Evolutionary conservation across 306 rosid genomes (phyloP).

Genomic region (Pterocarpus santalinus): DNA sequence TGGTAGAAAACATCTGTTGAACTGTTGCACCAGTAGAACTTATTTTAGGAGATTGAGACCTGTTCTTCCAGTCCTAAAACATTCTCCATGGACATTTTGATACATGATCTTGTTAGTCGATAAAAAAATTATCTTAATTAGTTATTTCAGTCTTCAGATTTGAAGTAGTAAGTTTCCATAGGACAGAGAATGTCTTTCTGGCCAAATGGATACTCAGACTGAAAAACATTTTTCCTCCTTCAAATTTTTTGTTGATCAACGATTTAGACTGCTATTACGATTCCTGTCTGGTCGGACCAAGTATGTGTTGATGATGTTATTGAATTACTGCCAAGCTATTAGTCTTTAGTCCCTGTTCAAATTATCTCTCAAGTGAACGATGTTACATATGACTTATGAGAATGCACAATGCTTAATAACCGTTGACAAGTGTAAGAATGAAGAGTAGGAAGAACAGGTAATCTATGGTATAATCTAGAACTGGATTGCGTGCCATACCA

Average conservation of each 20-base stretch:
- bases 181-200: constrained; percentile 10
- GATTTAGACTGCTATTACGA: not conserved
- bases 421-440: constrained; percentile 14
- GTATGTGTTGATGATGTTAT: not conserved
- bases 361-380: constrained; percentile 26
- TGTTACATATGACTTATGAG: not conserved
- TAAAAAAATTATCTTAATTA: no score
- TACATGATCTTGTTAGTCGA: not conserved
- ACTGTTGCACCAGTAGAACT: no score
- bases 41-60: no score
- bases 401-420: constrained; percentile 17
- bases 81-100: constrained; percentile 19
- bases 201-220: not conserved
- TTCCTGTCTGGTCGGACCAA: constrained; percentile 4
- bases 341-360: constrained; percentile 21
- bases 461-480: constrained; percentile 4
- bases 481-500: constrained; percentile 10
- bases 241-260: not conserved
- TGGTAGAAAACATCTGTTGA: no score
- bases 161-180: not conserved
- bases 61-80: not conserved
- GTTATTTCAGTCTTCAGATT: constrained; percentile 11
- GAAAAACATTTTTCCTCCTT: not conserved
- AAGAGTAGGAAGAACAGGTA: constrained; percentile 10
- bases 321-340: constrained; percentile 2